Evolutionary conservation across 2,329 filamentous ascomycete species (phyloP), one percentile per base, ranked within the genome.

Genomic region (Elsinoe necatrix): DNA sequence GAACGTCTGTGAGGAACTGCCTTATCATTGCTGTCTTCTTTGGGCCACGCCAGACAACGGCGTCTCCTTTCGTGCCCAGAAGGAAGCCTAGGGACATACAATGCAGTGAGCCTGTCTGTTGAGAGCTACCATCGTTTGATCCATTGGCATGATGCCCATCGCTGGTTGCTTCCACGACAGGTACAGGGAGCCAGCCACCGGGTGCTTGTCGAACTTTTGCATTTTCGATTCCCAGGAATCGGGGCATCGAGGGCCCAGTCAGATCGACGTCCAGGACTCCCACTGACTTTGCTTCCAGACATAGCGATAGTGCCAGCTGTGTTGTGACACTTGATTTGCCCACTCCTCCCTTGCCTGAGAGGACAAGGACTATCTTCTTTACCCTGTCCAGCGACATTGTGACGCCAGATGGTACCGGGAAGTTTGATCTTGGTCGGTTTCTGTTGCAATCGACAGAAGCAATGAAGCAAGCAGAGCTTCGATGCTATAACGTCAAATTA

Each of bases 21-120:
- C 91, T 84, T 58, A 98, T 89, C 93, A 98, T 98, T 52, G 93
- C 93, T 3, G 93, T 98, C 75, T 98, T 98, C 74, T 98, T 98
- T 1, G 93, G 93, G 0, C 93, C 93, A 55, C 93, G 83, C 93
- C 93, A 98, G 37, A 98, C 93, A 0, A 98, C 91, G 0, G 93
- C 92, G 65, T 96, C 90, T 60, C 87, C 88, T 64, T 92, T 79
- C 60, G 84, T 82, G 2, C 85, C 84, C 4, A 98, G 79, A 5
- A 98, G 80, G 66, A 98, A 97, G 2, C 91, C 93, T 1, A 98
- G 77, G 56, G 89, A 95, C 87, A 97, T 96, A 70, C 89, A 93
- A 59, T 83, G 80, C 8, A 92, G 76, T 31, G 83, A 76, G 1
- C 87, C 87, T 21, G 83, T 2, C 43, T 61, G 47, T 54, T 60